Conservation (phyloP, 2,329 filamentous ascomycete genomes). For the Trichoderma asperellum region DNA sequence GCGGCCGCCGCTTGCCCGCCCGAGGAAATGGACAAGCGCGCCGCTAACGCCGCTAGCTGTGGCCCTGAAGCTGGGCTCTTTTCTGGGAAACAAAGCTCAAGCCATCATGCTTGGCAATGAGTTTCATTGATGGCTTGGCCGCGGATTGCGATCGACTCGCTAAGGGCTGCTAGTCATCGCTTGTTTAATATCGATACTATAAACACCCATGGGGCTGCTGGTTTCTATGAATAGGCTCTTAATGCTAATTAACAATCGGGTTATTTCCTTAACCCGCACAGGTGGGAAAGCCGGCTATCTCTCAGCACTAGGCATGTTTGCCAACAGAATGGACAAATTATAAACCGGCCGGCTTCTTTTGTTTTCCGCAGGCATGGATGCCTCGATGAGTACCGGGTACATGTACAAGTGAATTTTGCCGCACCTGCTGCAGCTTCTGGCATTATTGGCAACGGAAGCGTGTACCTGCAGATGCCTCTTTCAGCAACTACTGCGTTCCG, state of each 20-base stretch:
- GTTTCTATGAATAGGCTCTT: neutral
- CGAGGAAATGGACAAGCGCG: neutral
- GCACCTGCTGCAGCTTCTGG: neutral
- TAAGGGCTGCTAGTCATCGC: neutral
- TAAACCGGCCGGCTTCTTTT: neutral
- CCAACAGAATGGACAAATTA: neutral
- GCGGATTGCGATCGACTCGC: neutral
- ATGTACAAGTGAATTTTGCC: neutral
- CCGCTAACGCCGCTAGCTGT: neutral
- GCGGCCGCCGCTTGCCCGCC: constrained; percentile 7
- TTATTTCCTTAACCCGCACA: neutral
- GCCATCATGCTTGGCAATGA: neutral
- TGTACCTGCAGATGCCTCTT: neutral
- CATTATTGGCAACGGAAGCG: neutral
- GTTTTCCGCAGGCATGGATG: neutral
- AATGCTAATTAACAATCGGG: neutral
- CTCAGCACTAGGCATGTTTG: neutral
- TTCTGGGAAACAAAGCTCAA: neutral
- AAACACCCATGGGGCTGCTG: neutral
- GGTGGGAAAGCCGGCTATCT: no score
- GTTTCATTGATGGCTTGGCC: neutral
- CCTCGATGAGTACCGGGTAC: neutral
- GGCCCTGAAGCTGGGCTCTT: neutral
- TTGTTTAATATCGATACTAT: neutral
- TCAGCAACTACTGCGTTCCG: neutral